Evolutionary conservation across 768 basidiomycete species (phyloP).

Genomic region (Boletus sp.): DNA sequence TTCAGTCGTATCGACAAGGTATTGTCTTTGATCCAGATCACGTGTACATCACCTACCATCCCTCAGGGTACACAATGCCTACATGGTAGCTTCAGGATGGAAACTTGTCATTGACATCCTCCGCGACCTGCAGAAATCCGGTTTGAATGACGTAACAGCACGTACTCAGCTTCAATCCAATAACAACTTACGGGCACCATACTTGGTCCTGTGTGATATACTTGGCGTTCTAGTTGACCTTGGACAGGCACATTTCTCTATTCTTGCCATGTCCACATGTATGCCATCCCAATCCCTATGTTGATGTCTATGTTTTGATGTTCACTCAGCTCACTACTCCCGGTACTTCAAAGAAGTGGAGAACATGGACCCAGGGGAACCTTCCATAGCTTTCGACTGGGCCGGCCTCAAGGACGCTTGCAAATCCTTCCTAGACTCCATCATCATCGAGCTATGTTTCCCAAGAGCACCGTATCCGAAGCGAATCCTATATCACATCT

Average conservation of each 20-base stretch:
- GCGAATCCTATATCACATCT: constrained; percentile 60
- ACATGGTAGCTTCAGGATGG: constrained; percentile 84
- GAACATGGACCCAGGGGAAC: constrained; percentile 40
- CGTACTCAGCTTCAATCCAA: constrained; percentile 55
- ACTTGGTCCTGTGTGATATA: constrained; percentile 64
- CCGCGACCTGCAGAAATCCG: constrained; percentile 51
- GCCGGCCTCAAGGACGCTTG: constrained; percentile 57
- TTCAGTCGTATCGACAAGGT: constrained; percentile 60
- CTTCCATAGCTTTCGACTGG: constrained; percentile 67
- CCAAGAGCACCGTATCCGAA: constrained; percentile 68
- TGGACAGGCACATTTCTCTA: constrained; percentile 62
- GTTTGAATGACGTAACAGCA: constrained; percentile 52
- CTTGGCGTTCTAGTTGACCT: constrained; percentile 58
- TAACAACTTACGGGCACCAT: constrained; percentile 50
- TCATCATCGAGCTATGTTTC: constrained; percentile 79
- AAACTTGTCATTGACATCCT: constrained; percentile 63
- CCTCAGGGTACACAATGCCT: constrained; percentile 74
- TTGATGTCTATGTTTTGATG: constrained; percentile 1
- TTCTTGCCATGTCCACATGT: constrained; percentile 72
- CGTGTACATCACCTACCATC: constrained; percentile 3
- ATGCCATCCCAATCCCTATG: constrained; percentile 26
- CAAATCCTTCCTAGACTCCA: constrained; percentile 79
- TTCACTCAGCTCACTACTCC: constrained; percentile 61
- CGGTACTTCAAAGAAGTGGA: constrained; percentile 59
- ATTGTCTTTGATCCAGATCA: constrained; percentile 10